Conservation (phyloP, 305 asterid genomes). For the Fraxinus greggii region DNA sequence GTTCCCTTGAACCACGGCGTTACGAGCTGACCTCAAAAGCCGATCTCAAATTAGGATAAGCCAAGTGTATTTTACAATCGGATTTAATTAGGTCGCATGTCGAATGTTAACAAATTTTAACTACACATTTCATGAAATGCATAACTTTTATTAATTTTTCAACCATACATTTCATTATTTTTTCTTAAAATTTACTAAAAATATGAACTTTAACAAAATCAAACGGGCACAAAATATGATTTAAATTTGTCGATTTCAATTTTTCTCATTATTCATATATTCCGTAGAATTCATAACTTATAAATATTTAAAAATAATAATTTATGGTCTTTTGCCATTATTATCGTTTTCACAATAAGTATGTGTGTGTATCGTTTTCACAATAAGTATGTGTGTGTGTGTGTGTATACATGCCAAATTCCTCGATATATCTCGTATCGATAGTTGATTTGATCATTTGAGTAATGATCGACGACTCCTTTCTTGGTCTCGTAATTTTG, state of each 20-base stretch:
- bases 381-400: too few species aligned
- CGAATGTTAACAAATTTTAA: too few species aligned
- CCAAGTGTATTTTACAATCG: too few species aligned
- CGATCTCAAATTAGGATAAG: too few species aligned
- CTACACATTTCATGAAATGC: too few species aligned
- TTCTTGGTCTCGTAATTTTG: background rate
- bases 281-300: background rate
- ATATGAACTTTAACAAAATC: background rate
- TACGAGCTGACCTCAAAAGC: too few species aligned
- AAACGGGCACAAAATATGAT: background rate
- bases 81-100: too few species aligned
- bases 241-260: background rate
- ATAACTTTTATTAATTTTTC: background rate
- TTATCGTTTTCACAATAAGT: background rate
- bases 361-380: too few species aligned
- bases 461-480: background rate
- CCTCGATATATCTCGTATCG: background rate
- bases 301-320: too few species aligned
- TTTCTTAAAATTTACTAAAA: background rate
- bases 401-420: too few species aligned
- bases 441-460: background rate
- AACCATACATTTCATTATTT: too few species aligned
- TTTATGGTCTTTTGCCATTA: background rate
- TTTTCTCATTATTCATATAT: background rate
- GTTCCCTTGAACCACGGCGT: too few species aligned